Evolutionary conservation across 2,329 filamentous ascomycete genomes (phyloP).

Genomic region (Lasiodiplodia theobromae): DNA sequence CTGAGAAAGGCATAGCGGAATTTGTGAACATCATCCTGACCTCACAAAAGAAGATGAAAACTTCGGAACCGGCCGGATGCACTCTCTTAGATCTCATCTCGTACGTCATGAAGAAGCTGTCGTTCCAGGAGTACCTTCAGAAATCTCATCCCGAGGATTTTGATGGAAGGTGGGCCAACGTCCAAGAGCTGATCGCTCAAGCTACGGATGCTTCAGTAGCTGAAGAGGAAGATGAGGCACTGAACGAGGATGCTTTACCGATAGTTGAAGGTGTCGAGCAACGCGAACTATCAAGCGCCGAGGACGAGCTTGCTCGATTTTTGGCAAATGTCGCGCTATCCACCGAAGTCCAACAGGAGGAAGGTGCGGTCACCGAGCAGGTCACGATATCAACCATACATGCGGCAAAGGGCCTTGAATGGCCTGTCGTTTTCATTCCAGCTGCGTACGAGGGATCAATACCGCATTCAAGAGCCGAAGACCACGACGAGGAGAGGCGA

Average conservation of each 20-base stretch:
- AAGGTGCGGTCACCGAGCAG: slow-evolving; percentile 63
- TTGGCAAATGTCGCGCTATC: slow-evolving; percentile 91
- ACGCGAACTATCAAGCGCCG: slow-evolving; percentile 52
- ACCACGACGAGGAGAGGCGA: slow-evolving; percentile 84
- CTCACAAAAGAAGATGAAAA: slow-evolving; percentile 60
- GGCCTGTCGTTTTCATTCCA: slow-evolving; percentile 94
- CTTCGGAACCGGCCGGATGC: slow-evolving; percentile 48
- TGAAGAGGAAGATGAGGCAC: slow-evolving; percentile 48
- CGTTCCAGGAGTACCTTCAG: slow-evolving; percentile 77
- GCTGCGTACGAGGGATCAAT: slow-evolving; percentile 90
- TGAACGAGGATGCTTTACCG: slow-evolving; percentile 62
- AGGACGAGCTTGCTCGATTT: slow-evolving; percentile 77
- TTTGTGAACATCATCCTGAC: slow-evolving; percentile 68
- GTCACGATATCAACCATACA: slow-evolving; percentile 97
- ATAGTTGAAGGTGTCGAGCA: slow-evolving; percentile 76
- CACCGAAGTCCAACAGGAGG: slow-evolving; percentile 73
- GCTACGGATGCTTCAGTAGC: slow-evolving; percentile 72
- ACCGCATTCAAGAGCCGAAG: slow-evolving; percentile 85
- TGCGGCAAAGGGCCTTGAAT: slow-evolving; percentile 93
- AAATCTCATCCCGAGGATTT: slow-evolving; percentile 75
- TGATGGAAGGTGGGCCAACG: slow-evolving; percentile 84
- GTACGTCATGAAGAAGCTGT: slow-evolving; percentile 68
- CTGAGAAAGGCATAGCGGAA: slow-evolving; percentile 63
- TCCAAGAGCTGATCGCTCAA: slow-evolving; percentile 84
- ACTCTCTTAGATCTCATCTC: slow-evolving; percentile 60